Base-by-base conservation (phyloP, 129 eudicot genomes). In the Lonicera japonica region DNA sequence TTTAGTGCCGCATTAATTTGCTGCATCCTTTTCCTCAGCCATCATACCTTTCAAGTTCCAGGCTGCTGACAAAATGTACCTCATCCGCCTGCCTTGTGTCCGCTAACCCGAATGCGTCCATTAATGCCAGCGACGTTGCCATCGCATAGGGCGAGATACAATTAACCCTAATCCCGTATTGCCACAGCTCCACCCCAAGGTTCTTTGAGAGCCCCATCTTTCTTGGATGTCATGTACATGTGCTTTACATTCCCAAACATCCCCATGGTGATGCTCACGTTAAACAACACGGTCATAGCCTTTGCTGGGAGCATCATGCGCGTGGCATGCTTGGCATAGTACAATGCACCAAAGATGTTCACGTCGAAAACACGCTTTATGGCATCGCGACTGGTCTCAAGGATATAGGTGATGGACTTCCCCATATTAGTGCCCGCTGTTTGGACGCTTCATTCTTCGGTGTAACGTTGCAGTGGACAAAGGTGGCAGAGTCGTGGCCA, bases 391-490 rank as follows among this genome's bases (percentile, higher is more conserved):
- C 45, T 19, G 3, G 39, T 65, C 1, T 65, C 71, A 22, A 58
- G 61, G 39, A 72, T 72, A 1, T 51, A 43, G 1, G 58, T 17
- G 41, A 60, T 23, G 2, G 39, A 5, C 1, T 51, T 68, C 12
- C 74, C 82, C 0, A 64, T n/a, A n/a, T n/a, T 64, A 57, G 62
- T 68, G 60, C 82, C 77, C 0, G 74, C 77, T 6, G 70, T 65
- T 51, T 66, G 73, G 15, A 77, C 82, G 11, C 71, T 66, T 0
- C 70, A 41, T 62, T 77, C 82, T 14, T 61, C 25, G 0, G 77
- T 65, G 4, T n/a, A n/a, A 77, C 82, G 58, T 77, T 74, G 63
- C 82, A 77, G 52, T 72, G 82, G 16, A 71, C 11, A 45, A 45
- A 77, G 46, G 61, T 67, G n/a, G 70, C 82, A 21, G 6, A 18